Evolutionary conservation across 805 yeast species (phyloP).

Genomic region (Yamadazyma scolyti): DNA sequence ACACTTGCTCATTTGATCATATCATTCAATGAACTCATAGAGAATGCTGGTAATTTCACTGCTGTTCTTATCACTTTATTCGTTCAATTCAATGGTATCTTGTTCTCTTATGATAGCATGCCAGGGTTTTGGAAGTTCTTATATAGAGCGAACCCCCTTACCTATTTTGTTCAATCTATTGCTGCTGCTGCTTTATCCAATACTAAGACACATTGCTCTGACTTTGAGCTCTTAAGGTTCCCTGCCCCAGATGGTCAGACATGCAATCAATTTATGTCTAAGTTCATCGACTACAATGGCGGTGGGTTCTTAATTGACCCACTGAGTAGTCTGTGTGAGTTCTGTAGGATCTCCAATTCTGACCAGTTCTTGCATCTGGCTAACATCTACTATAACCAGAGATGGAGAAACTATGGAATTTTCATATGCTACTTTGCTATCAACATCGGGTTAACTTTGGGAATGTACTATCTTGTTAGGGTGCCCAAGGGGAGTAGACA

Average conservation of each 20-base stretch:
- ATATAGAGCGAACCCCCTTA: slow-evolving; percentile 68
- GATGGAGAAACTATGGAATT: slow-evolving; percentile 68
- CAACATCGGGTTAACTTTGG: slow-evolving; percentile 25
- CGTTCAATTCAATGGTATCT: slow-evolving; percentile 33
- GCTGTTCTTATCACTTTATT: slow-evolving; percentile 25
- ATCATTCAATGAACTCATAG: slow-evolving; percentile 25
- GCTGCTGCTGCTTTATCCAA: slow-evolving; percentile 25
- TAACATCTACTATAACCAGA: slow-evolving; percentile 43
- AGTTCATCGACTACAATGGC: slow-evolving; percentile 22
- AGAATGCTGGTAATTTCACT: slow-evolving; percentile 31
- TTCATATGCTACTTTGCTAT: slow-evolving; percentile 34
- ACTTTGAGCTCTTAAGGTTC: slow-evolving; percentile 18
- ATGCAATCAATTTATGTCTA: slow-evolving; percentile 26
- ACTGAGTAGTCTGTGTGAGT: slow-evolving; percentile 51
- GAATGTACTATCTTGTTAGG: slow-evolving; percentile 61
- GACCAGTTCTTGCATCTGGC: slow-evolving; percentile 50
- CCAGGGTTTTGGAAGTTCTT: slow-evolving; percentile 60
- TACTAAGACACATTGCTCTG: slow-evolving; percentile 33
- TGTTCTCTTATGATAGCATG: slow-evolving; percentile 32
- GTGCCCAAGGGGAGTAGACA: slow-evolving; percentile 62
- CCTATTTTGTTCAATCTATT: slow-evolving; percentile 62
- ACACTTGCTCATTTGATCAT: slow-evolving; percentile 27
- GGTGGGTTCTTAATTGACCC: slow-evolving; percentile 44
- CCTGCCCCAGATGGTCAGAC: slow-evolving; percentile 22
- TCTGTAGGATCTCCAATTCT: slow-evolving; percentile 56